Evolutionary conservation across 371 early-diverging fungal genomes (phyloP).

Genomic region (Rhizopus sp.): DNA sequence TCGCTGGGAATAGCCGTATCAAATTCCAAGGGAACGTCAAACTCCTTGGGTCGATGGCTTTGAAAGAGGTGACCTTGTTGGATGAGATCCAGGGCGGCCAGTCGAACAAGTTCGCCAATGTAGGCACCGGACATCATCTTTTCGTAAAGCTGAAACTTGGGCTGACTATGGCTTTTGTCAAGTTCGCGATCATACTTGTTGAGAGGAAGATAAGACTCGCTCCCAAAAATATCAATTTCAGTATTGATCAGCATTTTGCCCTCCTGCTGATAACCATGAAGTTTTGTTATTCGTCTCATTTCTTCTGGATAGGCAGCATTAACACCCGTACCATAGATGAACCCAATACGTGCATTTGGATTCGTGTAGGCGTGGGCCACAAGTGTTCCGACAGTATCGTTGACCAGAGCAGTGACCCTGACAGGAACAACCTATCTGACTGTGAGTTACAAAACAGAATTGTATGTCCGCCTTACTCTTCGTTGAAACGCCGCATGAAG

Average conservation of each 20-base stretch:
- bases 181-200: conserved; percentile 67
- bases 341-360: conserved; percentile 82
- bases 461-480: conserved; percentile 75
- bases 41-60: conserved; percentile 60
- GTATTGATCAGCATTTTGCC: conserved; percentile 63
- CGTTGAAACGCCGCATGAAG: conserved; percentile 66
- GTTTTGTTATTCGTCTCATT: neutral
- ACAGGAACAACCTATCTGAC: conserved; percentile 12
- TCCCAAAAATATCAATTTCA: conserved; percentile 72
- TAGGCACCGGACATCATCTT: conserved; percentile 86
- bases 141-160: conserved; percentile 68
- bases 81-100: conserved; percentile 67
- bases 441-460: neutral
- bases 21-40: conserved; percentile 76
- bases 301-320: conserved; percentile 65
- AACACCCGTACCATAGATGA: conserved; percentile 95
- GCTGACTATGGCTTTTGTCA: conserved; percentile 63
- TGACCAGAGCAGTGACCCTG: conserved; percentile 62
- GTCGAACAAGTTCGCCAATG: conserved; percentile 75
- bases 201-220: conserved; percentile 63
- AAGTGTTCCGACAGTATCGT: conserved; percentile 96
- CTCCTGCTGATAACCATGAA: conserved; percentile 41
- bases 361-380: conserved; percentile 82
- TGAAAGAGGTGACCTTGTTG: conserved; percentile 39
- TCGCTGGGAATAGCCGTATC: conserved; percentile 55